Evolutionary conservation across 2,329 filamentous ascomycete species (phyloP).

Genomic region (Beauveria scarabaeidicola): DNA sequence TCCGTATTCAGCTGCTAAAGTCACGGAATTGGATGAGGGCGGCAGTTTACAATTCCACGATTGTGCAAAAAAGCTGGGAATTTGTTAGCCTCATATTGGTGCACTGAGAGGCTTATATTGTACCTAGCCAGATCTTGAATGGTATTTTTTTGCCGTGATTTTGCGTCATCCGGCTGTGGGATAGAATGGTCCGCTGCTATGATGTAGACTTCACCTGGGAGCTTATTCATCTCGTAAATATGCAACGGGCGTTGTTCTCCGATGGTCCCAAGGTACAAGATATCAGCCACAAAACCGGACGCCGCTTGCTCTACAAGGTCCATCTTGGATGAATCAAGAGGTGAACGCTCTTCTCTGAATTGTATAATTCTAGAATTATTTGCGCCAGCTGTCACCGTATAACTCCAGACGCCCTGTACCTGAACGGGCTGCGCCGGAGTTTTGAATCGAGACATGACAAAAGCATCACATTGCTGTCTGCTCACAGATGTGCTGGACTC

Average conservation of each 20-base stretch:
- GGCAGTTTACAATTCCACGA: slow-evolving; percentile 12
- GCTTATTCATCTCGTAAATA: slow-evolving; percentile 15
- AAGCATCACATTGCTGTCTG: slow-evolving; percentile 15
- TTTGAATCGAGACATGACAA: slow-evolving; percentile 10
- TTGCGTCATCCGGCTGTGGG: slow-evolving; percentile 1
- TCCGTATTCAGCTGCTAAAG: slow-evolving; percentile 8
- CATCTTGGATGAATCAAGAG: slow-evolving; percentile 8
- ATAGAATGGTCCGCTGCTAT: slow-evolving; percentile 5
- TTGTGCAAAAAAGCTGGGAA: slow-evolving; percentile 14
- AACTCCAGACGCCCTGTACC: slow-evolving; percentile 16
- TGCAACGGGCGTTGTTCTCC: slow-evolving; percentile 9
- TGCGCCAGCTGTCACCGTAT: slow-evolving; percentile 10
- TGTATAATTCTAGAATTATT: slow-evolving; percentile 13
- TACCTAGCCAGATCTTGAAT: slow-evolving; percentile 10
- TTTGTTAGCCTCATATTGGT: not conserved
- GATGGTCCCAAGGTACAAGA: slow-evolving; percentile 12
- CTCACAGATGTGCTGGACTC: slow-evolving; percentile 10
- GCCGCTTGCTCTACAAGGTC: slow-evolving; percentile 5
- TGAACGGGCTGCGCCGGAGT: slow-evolving; percentile 13
- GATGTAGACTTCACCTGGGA: slow-evolving; percentile 13
- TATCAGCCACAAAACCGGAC: slow-evolving; percentile 8
- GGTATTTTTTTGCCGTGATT: slow-evolving; percentile 5
- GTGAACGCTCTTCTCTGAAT: slow-evolving; percentile 11
- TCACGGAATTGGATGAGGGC: not conserved
- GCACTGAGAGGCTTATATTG: not conserved